Conservation (phyloP, 805 yeast species). For the Cyberlindnera maritima region DNA sequence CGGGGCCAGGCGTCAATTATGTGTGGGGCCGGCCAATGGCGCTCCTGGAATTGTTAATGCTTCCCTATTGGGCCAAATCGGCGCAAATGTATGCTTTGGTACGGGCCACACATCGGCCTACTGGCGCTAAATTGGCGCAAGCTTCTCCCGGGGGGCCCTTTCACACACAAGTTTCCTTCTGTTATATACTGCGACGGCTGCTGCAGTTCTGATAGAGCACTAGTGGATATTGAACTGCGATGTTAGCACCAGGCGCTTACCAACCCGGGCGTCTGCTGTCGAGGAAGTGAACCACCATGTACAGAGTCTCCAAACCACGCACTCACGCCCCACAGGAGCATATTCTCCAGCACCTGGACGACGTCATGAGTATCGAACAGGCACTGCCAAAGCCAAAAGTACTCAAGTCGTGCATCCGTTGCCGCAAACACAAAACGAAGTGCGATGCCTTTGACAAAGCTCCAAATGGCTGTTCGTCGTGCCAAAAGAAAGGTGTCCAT, state of each 20-base stretch:
- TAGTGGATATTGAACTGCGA: no score
- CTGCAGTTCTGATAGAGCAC: no score
- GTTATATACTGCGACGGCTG: conserved; percentile 3
- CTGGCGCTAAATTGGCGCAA: no score
- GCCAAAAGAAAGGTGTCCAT: conserved; percentile 46
- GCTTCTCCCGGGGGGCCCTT: no score
- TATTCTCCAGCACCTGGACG: conserved; percentile 9
- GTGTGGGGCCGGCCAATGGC: conserved; percentile 15
- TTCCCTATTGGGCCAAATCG: not conserved
- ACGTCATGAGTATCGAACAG: conserved; percentile 9
- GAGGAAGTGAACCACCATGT: not conserved
- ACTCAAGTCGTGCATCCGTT: conserved; percentile 58
- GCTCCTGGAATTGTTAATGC: conserved; percentile 6
- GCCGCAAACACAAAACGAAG: conserved; percentile 64
- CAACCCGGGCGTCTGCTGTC: no score
- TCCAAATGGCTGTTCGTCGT: conserved; percentile 58
- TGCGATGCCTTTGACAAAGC: conserved; percentile 53
- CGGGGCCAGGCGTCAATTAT: not conserved
- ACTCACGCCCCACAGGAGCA: conserved; percentile 2
- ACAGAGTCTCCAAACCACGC: conserved; percentile 4
- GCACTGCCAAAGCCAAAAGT: conserved; percentile 36
- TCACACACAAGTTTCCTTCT: not conserved
- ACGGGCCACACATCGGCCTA: not conserved
- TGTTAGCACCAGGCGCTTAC: no score
- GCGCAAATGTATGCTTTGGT: not conserved